Base-by-base conservation (phyloP, 495 filamentous ascomycete species). In the Lasiosphaeria ovina region DNA sequence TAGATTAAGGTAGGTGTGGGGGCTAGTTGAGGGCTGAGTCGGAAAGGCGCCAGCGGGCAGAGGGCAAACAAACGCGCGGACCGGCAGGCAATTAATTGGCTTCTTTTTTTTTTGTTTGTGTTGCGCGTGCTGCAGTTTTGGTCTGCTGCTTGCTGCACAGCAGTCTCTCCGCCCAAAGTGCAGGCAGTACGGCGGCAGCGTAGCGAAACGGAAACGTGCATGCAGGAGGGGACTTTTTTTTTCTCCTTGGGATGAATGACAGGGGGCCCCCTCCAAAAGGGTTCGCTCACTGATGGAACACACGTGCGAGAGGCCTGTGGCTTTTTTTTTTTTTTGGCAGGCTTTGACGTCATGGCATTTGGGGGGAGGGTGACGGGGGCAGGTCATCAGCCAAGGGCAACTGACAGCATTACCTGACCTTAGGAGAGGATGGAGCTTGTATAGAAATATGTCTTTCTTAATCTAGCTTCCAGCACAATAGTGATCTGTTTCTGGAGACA, bases 261-360 rank as follows among this genome's bases (percentile, higher is more conserved):
- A 24, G 24, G 24, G 24, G 24, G 24, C 24, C 24, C 24, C 24
- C 24, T 2, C 24, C 24, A 24, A 24, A 24, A 24, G 44, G 44
- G 44, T 11, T 47, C 44, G 44, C 12, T 11, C 16, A 14, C 44
- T n/a, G 12, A n/a, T n/a, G 12, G 5, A 42, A 11, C 44, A 14
- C 42, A 11, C 5, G 12, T 42, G 8, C 8, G 7, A 8, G 38
- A 8, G 8, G 11, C 44, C 11, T 47, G 12, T n/a, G 12, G 12
- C 5, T 47, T 1, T 14, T n/a, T 47, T n/a, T 1, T 47, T 1
- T 14, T n/a, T 47, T n/a, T 1, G 16, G 44, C 2, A n/a, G 16
- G 44, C 44, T 47, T 47, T 47, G 44, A 47, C 44, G 44, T 47
- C 44, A 47, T 47, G 44, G 12, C 12, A 47, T 47, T 47, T 5